Evolutionary conservation across 139 green algal genomes (phyloP), one percentile per base, ranked within the genome.

Genomic region (Picochlorum sp.): DNA sequence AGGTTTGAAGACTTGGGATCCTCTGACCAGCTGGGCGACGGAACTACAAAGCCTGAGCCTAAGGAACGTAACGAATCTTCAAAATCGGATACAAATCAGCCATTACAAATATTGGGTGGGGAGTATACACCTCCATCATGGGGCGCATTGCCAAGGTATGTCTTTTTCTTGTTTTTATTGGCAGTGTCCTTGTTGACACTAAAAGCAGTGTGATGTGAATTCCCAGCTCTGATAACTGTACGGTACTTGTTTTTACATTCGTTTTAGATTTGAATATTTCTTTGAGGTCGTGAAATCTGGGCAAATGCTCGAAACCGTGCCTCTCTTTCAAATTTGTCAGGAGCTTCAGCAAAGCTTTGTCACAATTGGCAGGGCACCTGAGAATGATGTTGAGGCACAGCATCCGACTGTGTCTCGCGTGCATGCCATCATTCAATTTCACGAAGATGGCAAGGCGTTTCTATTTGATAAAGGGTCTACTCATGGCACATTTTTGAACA

Each of bases 401-500:
- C 86, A 94, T 66, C 85, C 86, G 5, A 85, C 77, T 24, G 68
- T 68, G 25, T 88, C 79, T 5, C 69, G 70, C 30, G 51, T 81
- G 44, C 75, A 82, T 22, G 76, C 69, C 0, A 75, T 86, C 52
- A 33, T 94, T 39, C 84, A 94, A 69, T 93, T 83, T 16, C 29
- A 35, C 12, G 50, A 35, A 37, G 55, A 56, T 45, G 66, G 59
- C n/a, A 68, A 75, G 22, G 79, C 80, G n/a, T 96, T 88, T 37
- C 24, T 96, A n/a, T 88, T 74, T 47, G 90, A 97, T 73, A 68
- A 71, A 2, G 79, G 78, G 43, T 86, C 64, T 57, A 91, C 87
- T 1, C 90, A 97, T 57, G 89, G 90, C 53, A 89, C 75, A 8
- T 92, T 89, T 59, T 50, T 97, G 5, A 97, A 97, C 74, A 93